Evolutionary conservation across 2,329 filamentous ascomycete species (phyloP).

Genomic region (Scytalidium sp.): DNA sequence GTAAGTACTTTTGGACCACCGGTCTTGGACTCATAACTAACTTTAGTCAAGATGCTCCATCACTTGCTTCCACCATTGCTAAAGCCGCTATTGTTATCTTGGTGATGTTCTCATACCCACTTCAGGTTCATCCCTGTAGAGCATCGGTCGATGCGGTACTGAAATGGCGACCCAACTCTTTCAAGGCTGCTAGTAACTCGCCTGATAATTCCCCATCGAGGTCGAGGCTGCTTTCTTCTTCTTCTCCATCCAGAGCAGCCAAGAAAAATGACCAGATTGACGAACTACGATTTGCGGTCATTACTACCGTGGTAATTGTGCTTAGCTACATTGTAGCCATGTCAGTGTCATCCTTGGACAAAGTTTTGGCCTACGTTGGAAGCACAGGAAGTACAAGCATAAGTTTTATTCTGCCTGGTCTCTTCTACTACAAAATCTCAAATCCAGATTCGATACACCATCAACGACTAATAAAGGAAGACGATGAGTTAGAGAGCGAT

Average conservation of each 20-base stretch:
- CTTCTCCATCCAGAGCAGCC: slow-evolving; percentile 44
- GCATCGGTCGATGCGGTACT: slow-evolving; percentile 94
- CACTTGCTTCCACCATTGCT: slow-evolving; percentile 82
- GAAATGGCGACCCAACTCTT: slow-evolving; percentile 73
- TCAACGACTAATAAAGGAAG: slow-evolving; percentile 83
- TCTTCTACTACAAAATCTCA: slow-evolving; percentile 99
- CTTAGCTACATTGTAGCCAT: slow-evolving; percentile 85
- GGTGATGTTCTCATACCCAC: slow-evolving; percentile 92
- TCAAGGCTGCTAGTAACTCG: slow-evolving; percentile 29
- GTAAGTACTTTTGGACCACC: slow-evolving; percentile 43
- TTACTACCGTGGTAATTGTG: slow-evolving; percentile 83
- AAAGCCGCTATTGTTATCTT: slow-evolving; percentile 94
- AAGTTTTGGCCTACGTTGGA: slow-evolving; percentile 91
- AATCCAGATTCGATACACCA: slow-evolving; percentile 83
- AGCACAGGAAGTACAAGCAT: slow-evolving; percentile 94
- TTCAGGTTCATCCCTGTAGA: slow-evolving; percentile 93
- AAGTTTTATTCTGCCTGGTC: slow-evolving; percentile 90
- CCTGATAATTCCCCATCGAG: slow-evolving; percentile 33
- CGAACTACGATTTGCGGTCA: slow-evolving; percentile 82
- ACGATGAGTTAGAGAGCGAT: slow-evolving; percentile 71
- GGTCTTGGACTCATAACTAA: slow-evolving; percentile 3
- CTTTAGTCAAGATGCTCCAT: slow-evolving; percentile 55
- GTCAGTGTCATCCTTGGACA: slow-evolving; percentile 84
- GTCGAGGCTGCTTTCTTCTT: slow-evolving; percentile 36
- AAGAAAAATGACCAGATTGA: slow-evolving; percentile 65